These are phyloP conservation scores for Kodamaea laetipori DNA, from an alignment of 805 yeast species.

Conservation along the genomic window DNA sequence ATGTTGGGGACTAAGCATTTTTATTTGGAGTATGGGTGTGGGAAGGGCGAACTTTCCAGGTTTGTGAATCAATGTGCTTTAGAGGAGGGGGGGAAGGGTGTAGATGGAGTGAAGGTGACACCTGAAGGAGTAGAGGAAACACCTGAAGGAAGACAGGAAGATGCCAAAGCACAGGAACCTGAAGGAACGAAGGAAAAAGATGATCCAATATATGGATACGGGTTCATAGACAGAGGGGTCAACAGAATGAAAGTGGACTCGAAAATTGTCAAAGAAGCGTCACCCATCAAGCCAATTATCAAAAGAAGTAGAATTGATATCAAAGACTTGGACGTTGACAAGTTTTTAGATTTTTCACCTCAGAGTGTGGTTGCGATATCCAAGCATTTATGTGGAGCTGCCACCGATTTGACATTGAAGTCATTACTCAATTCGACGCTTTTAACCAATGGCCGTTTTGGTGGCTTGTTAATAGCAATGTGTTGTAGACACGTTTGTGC, in stretches of 20 bases:
- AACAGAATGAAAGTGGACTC: conserved; percentile 78
- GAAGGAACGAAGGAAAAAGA: no score
- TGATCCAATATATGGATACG: conserved; percentile 53
- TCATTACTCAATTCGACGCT: conserved; percentile 52
- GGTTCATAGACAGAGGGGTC: conserved; percentile 75
- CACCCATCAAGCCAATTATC: conserved; percentile 26
- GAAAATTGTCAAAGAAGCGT: conserved; percentile 60
- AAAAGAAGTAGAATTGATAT: conserved; percentile 72
- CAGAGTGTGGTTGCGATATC: conserved; percentile 62
- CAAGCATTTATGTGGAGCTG: conserved; percentile 91
- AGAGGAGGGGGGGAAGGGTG: conserved; percentile 19
- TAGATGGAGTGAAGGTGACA: no score
- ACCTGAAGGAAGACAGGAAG: no score
- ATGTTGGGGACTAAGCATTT: conserved; percentile 40
- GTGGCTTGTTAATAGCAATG: conserved; percentile 81
- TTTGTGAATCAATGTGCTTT: conserved; percentile 49
- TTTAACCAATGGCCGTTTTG: conserved; percentile 25
- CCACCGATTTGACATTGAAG: conserved; percentile 81
- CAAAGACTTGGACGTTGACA: conserved; percentile 64
- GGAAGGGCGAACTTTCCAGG: conserved; percentile 80
- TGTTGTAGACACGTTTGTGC: conserved; percentile 88
- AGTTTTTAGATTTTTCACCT: conserved; percentile 36
- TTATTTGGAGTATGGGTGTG: conserved; percentile 86
- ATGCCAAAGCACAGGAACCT: no score
- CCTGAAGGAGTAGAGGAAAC: no score